Conservation (phyloP, 352 stramenopile species). For the Phytopythium mirpurense region DNA sequence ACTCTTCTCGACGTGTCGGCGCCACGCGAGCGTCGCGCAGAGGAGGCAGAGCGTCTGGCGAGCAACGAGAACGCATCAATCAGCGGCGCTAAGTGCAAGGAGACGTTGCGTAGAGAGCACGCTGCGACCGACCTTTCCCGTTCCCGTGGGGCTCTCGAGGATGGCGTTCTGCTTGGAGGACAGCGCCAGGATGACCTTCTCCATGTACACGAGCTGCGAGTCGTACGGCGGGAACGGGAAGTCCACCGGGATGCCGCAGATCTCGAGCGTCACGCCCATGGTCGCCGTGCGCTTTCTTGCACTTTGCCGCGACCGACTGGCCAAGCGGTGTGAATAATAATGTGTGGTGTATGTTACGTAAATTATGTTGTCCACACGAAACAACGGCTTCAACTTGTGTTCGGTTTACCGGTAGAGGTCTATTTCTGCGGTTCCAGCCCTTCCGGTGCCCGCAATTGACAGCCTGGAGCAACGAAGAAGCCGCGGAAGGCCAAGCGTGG, state of each 20-base stretch:
- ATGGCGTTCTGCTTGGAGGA: slow-evolving; percentile 93
- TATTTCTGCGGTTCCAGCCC: not conserved
- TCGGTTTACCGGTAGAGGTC: too few species aligned
- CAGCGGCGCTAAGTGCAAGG: not conserved
- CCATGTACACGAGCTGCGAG: slow-evolving; percentile 97
- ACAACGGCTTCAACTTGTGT: not conserved
- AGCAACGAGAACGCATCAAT: not conserved
- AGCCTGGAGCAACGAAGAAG: too few species aligned
- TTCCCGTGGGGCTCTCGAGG: slow-evolving; percentile 97
- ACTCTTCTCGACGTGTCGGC: slow-evolving; percentile 61
- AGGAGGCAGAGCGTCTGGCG: slow-evolving; percentile 94
- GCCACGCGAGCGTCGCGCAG: slow-evolving; percentile 93
- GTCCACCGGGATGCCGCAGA: slow-evolving; percentile 88
- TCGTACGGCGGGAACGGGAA: slow-evolving; percentile 97
- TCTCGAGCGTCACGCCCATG: slow-evolving; percentile 72
- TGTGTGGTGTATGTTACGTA: not conserved
- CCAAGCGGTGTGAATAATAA: not conserved
- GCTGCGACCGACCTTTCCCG: slow-evolving; percentile 88
- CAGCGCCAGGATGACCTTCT: slow-evolving; percentile 91
- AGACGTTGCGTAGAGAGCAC: too few species aligned
- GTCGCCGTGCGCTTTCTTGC: not conserved
- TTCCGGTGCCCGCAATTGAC: too few species aligned
- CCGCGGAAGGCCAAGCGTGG: too few species aligned
- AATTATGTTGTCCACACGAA: not conserved
- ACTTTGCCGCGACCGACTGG: not conserved